Evolutionary conservation across 2,329 filamentous ascomycete genomes (phyloP).

Genomic region (Aspergillus aculeatus): DNA sequence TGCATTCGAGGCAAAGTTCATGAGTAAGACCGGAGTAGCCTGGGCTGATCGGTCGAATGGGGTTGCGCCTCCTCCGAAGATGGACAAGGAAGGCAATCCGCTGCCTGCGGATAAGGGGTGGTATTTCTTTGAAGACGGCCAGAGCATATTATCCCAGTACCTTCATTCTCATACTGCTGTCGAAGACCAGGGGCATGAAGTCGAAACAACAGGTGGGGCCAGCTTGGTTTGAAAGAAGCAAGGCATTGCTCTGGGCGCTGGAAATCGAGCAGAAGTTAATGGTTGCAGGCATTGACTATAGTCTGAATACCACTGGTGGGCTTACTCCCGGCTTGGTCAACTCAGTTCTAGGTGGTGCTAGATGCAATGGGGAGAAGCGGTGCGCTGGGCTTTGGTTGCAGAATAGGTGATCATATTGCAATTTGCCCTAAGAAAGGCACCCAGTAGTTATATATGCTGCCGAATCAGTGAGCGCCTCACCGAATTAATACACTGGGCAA

Average conservation of each 20-base stretch:
- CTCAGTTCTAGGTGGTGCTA: constrained; percentile 10
- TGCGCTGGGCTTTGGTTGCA: background rate
- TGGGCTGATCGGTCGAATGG: constrained; percentile 53
- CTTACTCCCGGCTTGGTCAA: constrained; percentile 24
- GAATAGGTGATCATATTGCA: too few relatives aligned
- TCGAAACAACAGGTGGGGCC: background rate
- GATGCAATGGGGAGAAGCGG: background rate
- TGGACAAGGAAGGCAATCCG: constrained; percentile 22
- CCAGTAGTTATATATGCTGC: background rate
- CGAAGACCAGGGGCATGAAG: background rate
- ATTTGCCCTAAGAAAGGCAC: too few relatives aligned
- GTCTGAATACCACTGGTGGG: constrained; percentile 21
- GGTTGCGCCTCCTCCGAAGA: constrained; percentile 20
- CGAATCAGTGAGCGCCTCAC: background rate
- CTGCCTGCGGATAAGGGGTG: constrained; percentile 32
- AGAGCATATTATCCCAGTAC: constrained; percentile 23
- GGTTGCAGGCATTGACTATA: constrained; percentile 8
- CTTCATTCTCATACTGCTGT: constrained; percentile 8
- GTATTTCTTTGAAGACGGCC: constrained; percentile 28
- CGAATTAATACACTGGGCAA: background rate
- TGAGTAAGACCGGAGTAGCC: constrained; percentile 54
- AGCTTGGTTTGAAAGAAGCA: background rate
- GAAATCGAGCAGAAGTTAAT: constrained; percentile 10
- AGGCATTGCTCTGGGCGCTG: constrained; percentile 14
- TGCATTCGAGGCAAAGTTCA: constrained; percentile 59